A percentile compares a stretch with the other conserved stretches of the same genome.
These are phyloP conservation scores for Quercus engelmannii DNA, from an alignment of 306 rosid species.

Conservation along the genomic window DNA sequence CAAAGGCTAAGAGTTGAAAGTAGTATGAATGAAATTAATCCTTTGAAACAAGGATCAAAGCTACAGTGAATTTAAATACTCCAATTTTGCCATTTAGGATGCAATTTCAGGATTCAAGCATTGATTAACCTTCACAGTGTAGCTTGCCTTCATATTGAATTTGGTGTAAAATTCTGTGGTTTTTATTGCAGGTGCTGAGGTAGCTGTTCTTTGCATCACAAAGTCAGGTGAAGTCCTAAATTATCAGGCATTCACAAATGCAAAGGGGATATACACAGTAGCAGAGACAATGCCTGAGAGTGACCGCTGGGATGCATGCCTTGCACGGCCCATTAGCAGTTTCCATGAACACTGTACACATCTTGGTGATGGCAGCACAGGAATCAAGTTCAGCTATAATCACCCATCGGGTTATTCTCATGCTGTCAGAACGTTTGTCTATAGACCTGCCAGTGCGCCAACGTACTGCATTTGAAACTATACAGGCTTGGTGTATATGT, in stretches of 20 bases:
- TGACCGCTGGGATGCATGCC: slow-evolving; percentile 95
- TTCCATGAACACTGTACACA: slow-evolving; percentile 83
- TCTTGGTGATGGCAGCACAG: slow-evolving; percentile 59
- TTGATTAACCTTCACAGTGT: neutral
- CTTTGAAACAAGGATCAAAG: neutral
- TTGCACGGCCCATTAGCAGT: slow-evolving; percentile 89
- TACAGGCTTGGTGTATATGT: slow-evolving; percentile 14
- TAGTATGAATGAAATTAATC: neutral
- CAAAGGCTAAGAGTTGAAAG: neutral
- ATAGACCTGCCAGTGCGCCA: slow-evolving; percentile 54
- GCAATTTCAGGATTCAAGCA: neutral
- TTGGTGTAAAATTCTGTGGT: neutral
- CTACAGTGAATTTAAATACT: neutral
- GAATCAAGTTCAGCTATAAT: slow-evolving; percentile 79
- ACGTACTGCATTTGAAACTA: slow-evolving; percentile 66
- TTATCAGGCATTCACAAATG: slow-evolving; percentile 85
- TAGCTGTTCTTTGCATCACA: slow-evolving; percentile 92
- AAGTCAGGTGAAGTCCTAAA: slow-evolving; percentile 89
- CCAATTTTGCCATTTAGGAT: neutral
- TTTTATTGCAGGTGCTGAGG: slow-evolving; percentile 74
- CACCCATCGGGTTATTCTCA: slow-evolving; percentile 84
- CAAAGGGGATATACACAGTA: slow-evolving; percentile 73
- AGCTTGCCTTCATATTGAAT: neutral
- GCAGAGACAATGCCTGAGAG: slow-evolving; percentile 95
- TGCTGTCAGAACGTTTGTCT: slow-evolving; percentile 65